Evolutionary conservation across 108 stramenopile genomes (phyloP).

Genomic region (Cyclotella sp.): DNA sequence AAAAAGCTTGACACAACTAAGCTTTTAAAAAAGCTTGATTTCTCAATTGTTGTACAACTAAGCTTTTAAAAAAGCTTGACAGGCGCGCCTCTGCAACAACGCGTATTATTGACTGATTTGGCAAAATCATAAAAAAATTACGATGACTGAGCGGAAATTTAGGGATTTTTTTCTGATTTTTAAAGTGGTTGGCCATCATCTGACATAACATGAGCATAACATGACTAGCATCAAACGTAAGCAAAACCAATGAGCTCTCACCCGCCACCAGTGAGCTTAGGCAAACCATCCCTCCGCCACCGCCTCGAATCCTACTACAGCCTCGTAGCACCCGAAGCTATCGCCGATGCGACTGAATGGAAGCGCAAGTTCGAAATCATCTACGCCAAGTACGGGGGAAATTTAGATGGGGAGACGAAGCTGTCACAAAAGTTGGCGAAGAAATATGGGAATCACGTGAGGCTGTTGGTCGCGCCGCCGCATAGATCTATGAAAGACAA

Average conservation of each 20-base stretch:
- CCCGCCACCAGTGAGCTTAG: slow-evolving; percentile 58
- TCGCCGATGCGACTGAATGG: slow-evolving; percentile 64
- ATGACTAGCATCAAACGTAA: no score
- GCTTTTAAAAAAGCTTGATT: no score
- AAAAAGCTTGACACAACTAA: no score
- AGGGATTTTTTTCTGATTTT: no score
- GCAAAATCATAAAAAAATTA: no score
- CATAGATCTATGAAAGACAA: slow-evolving; percentile 24
- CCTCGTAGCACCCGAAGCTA: slow-evolving; percentile 71
- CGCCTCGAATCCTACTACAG: slow-evolving; percentile 88
- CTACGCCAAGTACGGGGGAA: slow-evolving; percentile 78
- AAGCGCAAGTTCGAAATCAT: slow-evolving; percentile 72
- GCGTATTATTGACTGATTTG: no score
- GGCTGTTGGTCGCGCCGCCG: slow-evolving; percentile 56
- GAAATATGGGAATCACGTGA: slow-evolving; percentile 77
- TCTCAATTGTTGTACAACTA: no score
- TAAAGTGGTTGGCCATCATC: no score
- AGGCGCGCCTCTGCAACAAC: no score
- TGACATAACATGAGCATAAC: no score
- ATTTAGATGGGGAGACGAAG: slow-evolving; percentile 69
- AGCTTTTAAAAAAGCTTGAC: no score
- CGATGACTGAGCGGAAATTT: no score
- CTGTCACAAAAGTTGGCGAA: slow-evolving; percentile 72
- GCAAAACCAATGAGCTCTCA: slow-evolving; percentile 24
- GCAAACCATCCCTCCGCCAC: slow-evolving; percentile 74